Base-by-base conservation (phyloP, 164 flowering plant genomes). In the Amborella trichopoda region DNA sequence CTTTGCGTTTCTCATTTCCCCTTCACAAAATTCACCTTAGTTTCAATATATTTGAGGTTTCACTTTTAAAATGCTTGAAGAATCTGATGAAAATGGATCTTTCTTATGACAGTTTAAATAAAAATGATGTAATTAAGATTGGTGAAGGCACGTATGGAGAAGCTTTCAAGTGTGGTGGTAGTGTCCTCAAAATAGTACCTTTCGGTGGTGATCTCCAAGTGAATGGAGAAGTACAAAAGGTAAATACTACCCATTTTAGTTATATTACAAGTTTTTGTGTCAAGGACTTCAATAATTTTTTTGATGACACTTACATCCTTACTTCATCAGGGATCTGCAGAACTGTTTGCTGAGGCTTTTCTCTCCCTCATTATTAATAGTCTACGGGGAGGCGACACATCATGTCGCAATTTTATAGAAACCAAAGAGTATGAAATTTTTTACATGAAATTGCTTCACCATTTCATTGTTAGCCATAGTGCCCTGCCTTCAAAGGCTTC, bases 131-230 rank as follows among this genome's bases (percentile, higher is more conserved):
- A 28, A 50, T 58, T 37, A 93, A 93, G 71, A 53, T 88, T 56
- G 99, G 99, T 49, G 99, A 93, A 67, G 97, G 99, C 26, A 93
- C 99, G n/a, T 93, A 67, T 69, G 99, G 97, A 46, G 99, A 93
- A 65, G 99, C 93, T 34, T 93, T 88, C 46, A 75, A 54, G 56
- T 85, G 70, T 50, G 97, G 95, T 21, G 63, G 47, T 23, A 64
- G 66, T 51, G 99, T 88, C 23, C 85, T 94, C 73, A 93, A 93
- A 61, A 76, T 93, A 58, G 99, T 93, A 33, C 96, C 97, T 16
- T 56, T 85, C 46, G 95, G 81, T 61, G 96, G 99, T 52, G 87
- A 88, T 52, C 54, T 79, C 20, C 52, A 38, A 48, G 99, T 88
- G 26, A 93, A 85, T 55, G 99, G 99, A 14, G 95, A 79, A 81